phyloP scores from a whole-genome alignment of 1,139 yeast species.

The Blastobotrys proliferans region DNA sequence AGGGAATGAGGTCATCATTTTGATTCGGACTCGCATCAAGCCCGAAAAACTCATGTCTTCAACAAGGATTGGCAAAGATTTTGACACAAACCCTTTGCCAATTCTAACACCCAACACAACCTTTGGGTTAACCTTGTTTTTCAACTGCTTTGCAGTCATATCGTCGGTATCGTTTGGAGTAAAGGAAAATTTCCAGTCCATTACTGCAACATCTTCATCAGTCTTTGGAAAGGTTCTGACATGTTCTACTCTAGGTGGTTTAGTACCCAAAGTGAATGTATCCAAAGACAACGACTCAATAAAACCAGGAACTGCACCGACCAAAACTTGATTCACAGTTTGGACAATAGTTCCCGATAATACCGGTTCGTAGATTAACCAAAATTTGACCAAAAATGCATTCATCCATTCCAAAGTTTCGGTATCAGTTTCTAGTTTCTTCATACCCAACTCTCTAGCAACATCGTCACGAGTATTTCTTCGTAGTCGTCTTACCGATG shows the following conservation, averaged over 20 bases:
- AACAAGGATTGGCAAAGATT: constrained; percentile 39
- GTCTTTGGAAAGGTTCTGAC: constrained; percentile 89
- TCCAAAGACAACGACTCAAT: constrained; percentile 80
- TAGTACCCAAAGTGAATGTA: constrained; percentile 86
- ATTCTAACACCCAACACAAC: constrained; percentile 42
- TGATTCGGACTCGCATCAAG: constrained; percentile 70
- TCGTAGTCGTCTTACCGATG: constrained; percentile 79
- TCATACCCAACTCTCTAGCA: constrained; percentile 78
- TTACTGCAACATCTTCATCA: constrained; percentile 81
- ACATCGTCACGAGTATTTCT: constrained; percentile 69
- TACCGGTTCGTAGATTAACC: constrained; percentile 90
- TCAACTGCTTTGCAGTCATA: constrained; percentile 75
- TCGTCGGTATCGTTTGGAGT: constrained; percentile 88
- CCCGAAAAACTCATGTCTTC: constrained; percentile 59
- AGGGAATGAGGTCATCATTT: constrained; percentile 88
- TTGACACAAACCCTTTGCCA: constrained; percentile 41
- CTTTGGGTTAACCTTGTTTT: constrained; percentile 77
- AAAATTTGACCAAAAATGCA: constrained; percentile 78
- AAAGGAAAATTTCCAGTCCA: constrained; percentile 92
- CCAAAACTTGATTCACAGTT: constrained; percentile 77
- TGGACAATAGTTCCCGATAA: constrained; percentile 80
- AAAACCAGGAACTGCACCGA: constrained; percentile 72
- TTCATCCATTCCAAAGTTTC: constrained; percentile 97
- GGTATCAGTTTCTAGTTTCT: constrained; percentile 76
- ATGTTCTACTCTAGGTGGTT: constrained; percentile 87